Percentiles rank a stretch among this genome's conserved stretches.
Evolutionary conservation across 108 stramenopile genomes (phyloP).

Genomic region (Stephanodiscus triporus): DNA sequence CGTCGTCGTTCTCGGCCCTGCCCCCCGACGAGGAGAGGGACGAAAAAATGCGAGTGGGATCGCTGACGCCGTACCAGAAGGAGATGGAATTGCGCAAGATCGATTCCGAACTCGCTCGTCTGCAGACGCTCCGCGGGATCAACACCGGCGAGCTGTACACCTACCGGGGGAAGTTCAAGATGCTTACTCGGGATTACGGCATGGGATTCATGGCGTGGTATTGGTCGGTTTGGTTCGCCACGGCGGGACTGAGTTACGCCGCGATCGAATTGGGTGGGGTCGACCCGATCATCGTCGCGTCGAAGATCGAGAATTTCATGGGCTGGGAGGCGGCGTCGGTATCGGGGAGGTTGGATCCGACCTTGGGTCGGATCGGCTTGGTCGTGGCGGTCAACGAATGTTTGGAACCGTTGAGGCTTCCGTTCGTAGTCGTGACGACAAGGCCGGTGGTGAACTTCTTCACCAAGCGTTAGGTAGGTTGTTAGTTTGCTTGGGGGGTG

Average conservation of each 20-base stretch:
- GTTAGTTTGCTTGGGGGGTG: neutral
- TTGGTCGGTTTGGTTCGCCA: slow-evolving; percentile 77
- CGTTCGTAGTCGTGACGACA: slow-evolving; percentile 83
- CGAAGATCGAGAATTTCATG: slow-evolving; percentile 59
- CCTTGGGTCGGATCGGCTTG: slow-evolving; percentile 77
- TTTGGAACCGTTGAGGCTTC: slow-evolving; percentile 80
- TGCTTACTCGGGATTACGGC: slow-evolving; percentile 76
- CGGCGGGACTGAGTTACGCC: slow-evolving; percentile 61
- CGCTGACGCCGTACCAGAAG: slow-evolving; percentile 67
- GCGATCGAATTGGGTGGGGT: slow-evolving; percentile 77
- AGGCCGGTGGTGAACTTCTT: slow-evolving; percentile 81
- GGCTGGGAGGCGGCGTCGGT: slow-evolving; percentile 56
- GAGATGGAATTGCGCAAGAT: slow-evolving; percentile 79
- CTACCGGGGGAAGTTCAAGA: slow-evolving; percentile 81
- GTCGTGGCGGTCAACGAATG: slow-evolving; percentile 80
- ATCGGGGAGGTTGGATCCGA: slow-evolving; percentile 71
- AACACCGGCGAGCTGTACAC: slow-evolving; percentile 90
- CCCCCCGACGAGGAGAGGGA: slow-evolving; percentile 78
- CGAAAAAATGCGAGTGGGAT: slow-evolving; percentile 71
- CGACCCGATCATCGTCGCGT: slow-evolving; percentile 69
- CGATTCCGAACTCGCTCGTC: slow-evolving; percentile 70
- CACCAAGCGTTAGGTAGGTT: slow-evolving; percentile 26
- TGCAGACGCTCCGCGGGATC: slow-evolving; percentile 77
- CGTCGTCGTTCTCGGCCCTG: slow-evolving; percentile 74
- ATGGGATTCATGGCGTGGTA: slow-evolving; percentile 80